These are phyloP conservation scores for Fragaria vesca DNA, from an alignment of 306 rosid genomes.

Conservation along the genomic window DNA sequence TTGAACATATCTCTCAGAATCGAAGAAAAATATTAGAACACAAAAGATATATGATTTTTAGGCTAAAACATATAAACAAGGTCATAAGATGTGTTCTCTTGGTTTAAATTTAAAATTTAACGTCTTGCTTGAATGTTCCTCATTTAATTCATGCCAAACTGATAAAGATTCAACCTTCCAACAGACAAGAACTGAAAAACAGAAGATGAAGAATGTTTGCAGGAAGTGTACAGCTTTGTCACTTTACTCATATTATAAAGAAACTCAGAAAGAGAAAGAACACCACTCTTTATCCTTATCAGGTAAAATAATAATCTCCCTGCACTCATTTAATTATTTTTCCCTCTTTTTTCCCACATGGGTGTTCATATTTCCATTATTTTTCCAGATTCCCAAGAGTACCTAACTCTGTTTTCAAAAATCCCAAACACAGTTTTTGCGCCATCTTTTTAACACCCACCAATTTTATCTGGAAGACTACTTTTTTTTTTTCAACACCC, in stretches of 20 bases:
- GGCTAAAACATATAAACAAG: no score
- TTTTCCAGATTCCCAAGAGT: not conserved
- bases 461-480: not conserved
- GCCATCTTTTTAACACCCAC: constrained; percentile 3
- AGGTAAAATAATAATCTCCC: not conserved
- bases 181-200: not conserved
- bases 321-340: not conserved
- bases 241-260: not conserved
- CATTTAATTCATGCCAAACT: not conserved
- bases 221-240: not conserved
- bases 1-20: no score
- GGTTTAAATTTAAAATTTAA: not conserved
- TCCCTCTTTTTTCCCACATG: not conserved
- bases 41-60: no score
- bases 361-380: not conserved
- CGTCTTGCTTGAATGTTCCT: not conserved
- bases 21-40: no score
- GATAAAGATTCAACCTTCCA: not conserved
- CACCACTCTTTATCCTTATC: not conserved
- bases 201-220: not conserved
- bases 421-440: not conserved
- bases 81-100: not conserved
- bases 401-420: not conserved
- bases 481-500: not conserved
- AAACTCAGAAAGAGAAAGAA: not conserved